Conservation (phyloP, 1,284 basidiomycete species). For the Volvariella surrecta region DNA sequence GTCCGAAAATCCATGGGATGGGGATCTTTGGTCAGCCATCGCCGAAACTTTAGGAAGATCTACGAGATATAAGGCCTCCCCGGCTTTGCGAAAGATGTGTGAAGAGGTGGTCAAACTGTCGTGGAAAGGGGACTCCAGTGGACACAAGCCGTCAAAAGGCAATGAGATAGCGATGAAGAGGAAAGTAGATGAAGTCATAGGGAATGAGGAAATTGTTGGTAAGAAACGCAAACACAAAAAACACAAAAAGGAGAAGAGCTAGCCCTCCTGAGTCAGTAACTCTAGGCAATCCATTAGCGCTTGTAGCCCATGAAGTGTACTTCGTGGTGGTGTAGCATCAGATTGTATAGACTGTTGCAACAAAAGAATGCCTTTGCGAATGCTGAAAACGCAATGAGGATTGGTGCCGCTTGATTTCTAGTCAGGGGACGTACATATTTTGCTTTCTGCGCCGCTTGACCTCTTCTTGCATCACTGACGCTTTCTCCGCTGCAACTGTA, state of each 20-base stretch:
- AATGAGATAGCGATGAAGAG: constrained; percentile 28
- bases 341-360: constrained; percentile 12
- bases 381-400: constrained; percentile 13
- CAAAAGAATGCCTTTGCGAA: constrained; percentile 19
- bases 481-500: constrained; percentile 44
- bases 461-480: constrained; percentile 44
- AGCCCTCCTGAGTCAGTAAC: constrained; percentile 5
- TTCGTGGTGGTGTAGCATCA: not conserved
- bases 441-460: constrained; percentile 41
- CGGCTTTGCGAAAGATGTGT: constrained; percentile 31
- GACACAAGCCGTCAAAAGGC: constrained; percentile 8
- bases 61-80: constrained; percentile 30
- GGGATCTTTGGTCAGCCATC: constrained; percentile 26
- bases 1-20: constrained; percentile 23
- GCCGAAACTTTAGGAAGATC: constrained; percentile 22
- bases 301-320: constrained; percentile 16
- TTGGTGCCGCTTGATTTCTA: not conserved
- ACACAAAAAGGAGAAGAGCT: constrained; percentile 30
- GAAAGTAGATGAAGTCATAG: constrained; percentile 28
- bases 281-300: constrained; percentile 10
- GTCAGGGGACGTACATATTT: constrained; percentile 34
- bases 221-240: constrained; percentile 49
- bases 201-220: constrained; percentile 16
- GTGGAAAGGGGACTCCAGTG: constrained; percentile 11
- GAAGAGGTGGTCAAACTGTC: constrained; percentile 26